Conservation (phyloP, 257 asterid genomes). For the Vinca minor region DNA sequence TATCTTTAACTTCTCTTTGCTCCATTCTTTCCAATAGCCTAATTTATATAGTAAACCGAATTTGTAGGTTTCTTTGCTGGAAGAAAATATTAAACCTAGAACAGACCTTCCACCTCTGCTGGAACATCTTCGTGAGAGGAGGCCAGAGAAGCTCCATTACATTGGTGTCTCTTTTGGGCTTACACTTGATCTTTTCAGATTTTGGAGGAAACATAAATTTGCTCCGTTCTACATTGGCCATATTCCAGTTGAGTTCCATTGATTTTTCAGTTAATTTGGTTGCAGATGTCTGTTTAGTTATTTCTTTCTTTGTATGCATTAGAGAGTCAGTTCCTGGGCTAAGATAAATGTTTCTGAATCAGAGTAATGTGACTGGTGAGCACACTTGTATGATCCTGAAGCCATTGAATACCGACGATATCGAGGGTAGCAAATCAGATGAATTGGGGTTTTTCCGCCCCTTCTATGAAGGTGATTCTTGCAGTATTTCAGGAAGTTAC, state of each 20-base stretch:
- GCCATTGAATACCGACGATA: constrained; percentile 67
- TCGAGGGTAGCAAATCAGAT: constrained; percentile 53
- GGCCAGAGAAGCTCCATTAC: constrained; percentile 85
- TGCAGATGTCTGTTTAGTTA: background rate
- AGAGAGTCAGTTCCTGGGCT: constrained; percentile 16
- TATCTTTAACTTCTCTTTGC: background rate
- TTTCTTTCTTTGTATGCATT: constrained; percentile 8
- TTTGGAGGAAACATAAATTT: constrained; percentile 88
- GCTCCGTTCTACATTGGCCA: constrained; percentile 80
- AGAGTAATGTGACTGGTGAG: constrained; percentile 82
- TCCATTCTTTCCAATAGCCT: constrained; percentile 2
- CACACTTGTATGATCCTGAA: constrained; percentile 84
- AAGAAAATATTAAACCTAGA: constrained; percentile 75
- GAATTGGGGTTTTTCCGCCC: constrained; percentile 66
- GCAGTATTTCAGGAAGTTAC: background rate
- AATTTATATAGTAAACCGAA: constrained; percentile 1
- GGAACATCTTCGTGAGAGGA: constrained; percentile 72
- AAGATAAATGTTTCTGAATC: constrained; percentile 20
- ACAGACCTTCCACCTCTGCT: constrained; percentile 80
- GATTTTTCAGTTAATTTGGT: constrained; percentile 8
- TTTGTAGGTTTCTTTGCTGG: constrained; percentile 69
- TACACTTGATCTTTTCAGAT: constrained; percentile 76
- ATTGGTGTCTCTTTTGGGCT: constrained; percentile 94
- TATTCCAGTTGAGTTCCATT: constrained; percentile 48
- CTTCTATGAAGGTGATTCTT: constrained; percentile 48